These are phyloP conservation scores for Steccherinum ochraceum DNA, from an alignment of 768 basidiomycete genomes.

Conservation along the genomic window DNA sequence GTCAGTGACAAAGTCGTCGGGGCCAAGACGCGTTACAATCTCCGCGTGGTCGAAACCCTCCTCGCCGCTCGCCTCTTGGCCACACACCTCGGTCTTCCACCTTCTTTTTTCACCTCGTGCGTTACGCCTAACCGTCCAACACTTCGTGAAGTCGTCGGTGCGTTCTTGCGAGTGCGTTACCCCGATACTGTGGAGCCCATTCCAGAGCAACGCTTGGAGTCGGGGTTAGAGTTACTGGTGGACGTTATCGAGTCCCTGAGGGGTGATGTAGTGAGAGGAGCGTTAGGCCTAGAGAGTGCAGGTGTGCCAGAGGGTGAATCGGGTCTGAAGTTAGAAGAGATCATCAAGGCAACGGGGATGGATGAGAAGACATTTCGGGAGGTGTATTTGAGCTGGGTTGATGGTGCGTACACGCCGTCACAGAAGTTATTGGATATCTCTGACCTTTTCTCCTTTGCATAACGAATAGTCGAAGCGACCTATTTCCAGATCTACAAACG, in stretches of 20 bases:
- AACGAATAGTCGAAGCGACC: slow-evolving; percentile 76
- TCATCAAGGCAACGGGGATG: slow-evolving; percentile 63
- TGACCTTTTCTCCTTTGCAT: too few species aligned
- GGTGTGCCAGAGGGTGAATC: slow-evolving; percentile 33
- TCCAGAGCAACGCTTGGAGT: slow-evolving; percentile 36
- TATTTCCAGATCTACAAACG: slow-evolving; percentile 82
- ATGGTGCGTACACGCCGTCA: slow-evolving; percentile 61
- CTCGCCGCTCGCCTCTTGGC: slow-evolving; percentile 73
- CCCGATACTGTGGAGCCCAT: slow-evolving; percentile 31
- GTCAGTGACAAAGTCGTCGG: slow-evolving; percentile 67
- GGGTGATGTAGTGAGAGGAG: slow-evolving; percentile 43
- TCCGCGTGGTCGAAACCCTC: slow-evolving; percentile 88
- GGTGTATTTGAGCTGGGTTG: slow-evolving; percentile 73
- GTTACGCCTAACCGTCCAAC: slow-evolving; percentile 44
- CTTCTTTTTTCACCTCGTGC: neutral
- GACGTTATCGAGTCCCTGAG: slow-evolving; percentile 47
- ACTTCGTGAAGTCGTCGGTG: slow-evolving; percentile 58
- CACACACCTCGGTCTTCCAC: neutral
- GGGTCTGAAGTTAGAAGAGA: slow-evolving; percentile 69
- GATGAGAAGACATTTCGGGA: slow-evolving; percentile 49
- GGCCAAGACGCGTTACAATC: slow-evolving; percentile 79
- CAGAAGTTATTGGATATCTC: too few species aligned
- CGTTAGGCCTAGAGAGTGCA: slow-evolving; percentile 13
- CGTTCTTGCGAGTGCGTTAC: slow-evolving; percentile 29
- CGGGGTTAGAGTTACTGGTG: slow-evolving; percentile 40